phyloP scores from a whole-genome alignment of 2,329 filamentous ascomycete genomes.

The Raffaelea deltoideospora region DNA sequence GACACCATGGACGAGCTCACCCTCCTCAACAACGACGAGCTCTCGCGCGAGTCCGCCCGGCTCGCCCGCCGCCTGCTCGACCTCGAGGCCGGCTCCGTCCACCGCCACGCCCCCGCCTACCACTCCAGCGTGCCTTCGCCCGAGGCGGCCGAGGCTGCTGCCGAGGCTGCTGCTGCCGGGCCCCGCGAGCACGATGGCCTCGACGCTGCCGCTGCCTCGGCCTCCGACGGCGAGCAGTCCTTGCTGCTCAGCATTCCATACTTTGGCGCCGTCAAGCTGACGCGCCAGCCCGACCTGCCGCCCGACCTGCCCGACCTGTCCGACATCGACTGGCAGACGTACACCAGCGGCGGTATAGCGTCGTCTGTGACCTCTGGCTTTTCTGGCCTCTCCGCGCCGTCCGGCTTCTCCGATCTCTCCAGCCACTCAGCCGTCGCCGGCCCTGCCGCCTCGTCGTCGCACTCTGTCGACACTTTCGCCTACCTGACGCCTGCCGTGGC shows the following conservation, averaged over 20 bases:
- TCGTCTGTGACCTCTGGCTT: background rate
- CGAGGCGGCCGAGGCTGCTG: no score
- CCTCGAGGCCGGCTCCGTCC: constrained; percentile 16
- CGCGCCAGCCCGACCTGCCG: background rate
- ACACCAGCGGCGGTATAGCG: background rate
- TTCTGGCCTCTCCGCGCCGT: no score
- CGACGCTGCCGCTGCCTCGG: background rate
- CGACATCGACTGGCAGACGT: background rate
- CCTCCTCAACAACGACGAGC: constrained; percentile 11
- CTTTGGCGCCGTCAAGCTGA: constrained; percentile 2
- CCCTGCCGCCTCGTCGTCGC: background rate
- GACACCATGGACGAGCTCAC: constrained; percentile 17
- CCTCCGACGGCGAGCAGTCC: background rate
- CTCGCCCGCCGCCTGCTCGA: constrained; percentile 20
- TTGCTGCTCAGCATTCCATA: constrained; percentile 4
- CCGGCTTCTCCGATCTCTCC: no score
- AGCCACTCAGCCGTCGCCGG: no score
- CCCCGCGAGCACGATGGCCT: background rate
- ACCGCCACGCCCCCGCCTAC: background rate
- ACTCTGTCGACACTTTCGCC: background rate
- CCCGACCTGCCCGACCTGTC: no score
- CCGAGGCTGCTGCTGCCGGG: no score
- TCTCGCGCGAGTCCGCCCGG: constrained; percentile 15
- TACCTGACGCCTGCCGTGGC: background rate
- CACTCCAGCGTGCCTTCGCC: background rate